Evolutionary conservation across 331 rosid genomes (phyloP).

Genomic region (Phaseolus coccineus): DNA sequence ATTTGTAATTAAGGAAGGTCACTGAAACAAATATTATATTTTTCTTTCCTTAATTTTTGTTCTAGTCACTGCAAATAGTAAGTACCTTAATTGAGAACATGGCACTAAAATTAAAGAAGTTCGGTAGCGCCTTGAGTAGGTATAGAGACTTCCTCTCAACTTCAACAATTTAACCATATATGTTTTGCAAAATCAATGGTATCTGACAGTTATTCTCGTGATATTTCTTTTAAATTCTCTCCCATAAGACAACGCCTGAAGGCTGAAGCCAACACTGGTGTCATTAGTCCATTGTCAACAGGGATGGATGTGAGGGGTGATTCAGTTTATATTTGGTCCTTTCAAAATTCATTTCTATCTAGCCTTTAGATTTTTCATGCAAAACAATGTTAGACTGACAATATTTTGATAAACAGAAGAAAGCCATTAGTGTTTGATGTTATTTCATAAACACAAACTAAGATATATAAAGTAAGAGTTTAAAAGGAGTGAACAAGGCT

Average conservation of each 20-base stretch:
- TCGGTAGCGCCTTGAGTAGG: background rate
- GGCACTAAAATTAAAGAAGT: background rate
- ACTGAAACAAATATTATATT: background rate
- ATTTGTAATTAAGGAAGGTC: background rate
- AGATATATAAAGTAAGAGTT: no score
- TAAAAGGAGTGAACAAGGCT: no score
- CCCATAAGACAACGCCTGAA: background rate
- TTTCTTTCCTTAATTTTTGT: background rate
- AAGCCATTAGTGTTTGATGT: no score
- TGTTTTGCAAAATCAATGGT: background rate
- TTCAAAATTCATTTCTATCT: background rate
- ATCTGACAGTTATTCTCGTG: background rate
- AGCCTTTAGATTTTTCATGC: background rate
- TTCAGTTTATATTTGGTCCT: background rate
- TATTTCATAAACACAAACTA: no score
- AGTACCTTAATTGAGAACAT: slow-evolving; percentile 11
- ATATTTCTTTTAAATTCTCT: slow-evolving; percentile 22
- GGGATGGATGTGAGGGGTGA: no score
- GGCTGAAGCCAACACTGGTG: background rate
- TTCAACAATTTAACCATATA: background rate
- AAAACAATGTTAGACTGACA: background rate
- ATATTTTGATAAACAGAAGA: background rate
- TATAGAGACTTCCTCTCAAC: background rate
- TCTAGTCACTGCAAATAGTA: background rate
- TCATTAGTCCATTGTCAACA: no score